These are phyloP conservation scores for Xylariaceae sp. DNA, from an alignment of 2,329 filamentous ascomycete genomes.

Conservation along the genomic window DNA sequence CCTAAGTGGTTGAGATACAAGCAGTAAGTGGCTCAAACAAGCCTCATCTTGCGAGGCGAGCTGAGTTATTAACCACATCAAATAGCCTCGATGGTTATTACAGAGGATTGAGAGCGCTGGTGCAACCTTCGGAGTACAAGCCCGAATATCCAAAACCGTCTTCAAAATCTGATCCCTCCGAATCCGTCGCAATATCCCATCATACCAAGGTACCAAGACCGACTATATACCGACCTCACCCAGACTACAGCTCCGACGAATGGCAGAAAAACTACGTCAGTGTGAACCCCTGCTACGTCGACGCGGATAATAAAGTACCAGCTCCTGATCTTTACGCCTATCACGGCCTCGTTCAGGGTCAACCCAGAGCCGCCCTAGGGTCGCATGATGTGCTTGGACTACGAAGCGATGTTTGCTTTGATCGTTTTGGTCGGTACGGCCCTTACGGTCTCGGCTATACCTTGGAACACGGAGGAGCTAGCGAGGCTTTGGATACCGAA, in stretches of 20 bases:
- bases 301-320: slow-evolving; percentile 61
- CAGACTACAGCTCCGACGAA: slow-evolving; percentile 62
- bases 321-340: slow-evolving; percentile 72
- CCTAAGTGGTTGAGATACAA: slow-evolving; percentile 50
- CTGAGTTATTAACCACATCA: slow-evolving; percentile 23
- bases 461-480: slow-evolving; percentile 72
- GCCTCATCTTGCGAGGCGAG: neutral
- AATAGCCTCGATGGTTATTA: slow-evolving; percentile 80
- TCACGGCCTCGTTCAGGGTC: slow-evolving; percentile 73
- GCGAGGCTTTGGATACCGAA: slow-evolving; percentile 76
- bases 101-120: slow-evolving; percentile 75
- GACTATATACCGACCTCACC: slow-evolving; percentile 71
- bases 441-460: slow-evolving; percentile 88
- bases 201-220: slow-evolving; percentile 52
- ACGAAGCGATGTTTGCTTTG: slow-evolving; percentile 82
- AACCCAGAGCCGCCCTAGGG: slow-evolving; percentile 79
- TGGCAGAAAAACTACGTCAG: slow-evolving; percentile 61
- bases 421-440: slow-evolving; percentile 82
- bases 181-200: slow-evolving; percentile 38
- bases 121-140: slow-evolving; percentile 66
- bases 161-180: slow-evolving; percentile 19
- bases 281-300: slow-evolving; percentile 68
- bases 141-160: slow-evolving; percentile 73
- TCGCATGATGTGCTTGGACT: slow-evolving; percentile 78
- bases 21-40: slow-evolving; percentile 47